Base-by-base conservation (phyloP, 176 grass and related monocot species). In the Carex pumila region DNA sequence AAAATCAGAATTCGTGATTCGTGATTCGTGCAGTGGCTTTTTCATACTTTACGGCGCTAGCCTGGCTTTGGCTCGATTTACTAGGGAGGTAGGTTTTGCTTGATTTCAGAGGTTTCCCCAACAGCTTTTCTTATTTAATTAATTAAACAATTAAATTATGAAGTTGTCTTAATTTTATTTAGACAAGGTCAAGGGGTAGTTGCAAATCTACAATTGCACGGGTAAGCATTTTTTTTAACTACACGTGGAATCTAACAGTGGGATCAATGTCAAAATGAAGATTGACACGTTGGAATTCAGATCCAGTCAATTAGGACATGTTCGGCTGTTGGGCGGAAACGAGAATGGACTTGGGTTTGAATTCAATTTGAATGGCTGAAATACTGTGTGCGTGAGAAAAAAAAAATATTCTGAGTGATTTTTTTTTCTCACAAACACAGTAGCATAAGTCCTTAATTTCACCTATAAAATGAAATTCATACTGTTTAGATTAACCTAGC, bases 41-140 rank as follows among this genome's bases (percentile, higher is more conserved):
- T 31, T 57, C 52, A n/a, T 14, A 50, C 73, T 62, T 81, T 62
- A 65, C 79, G 79, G 79, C 79, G 79, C n/a, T 49, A 63, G 59
- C 79, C 60, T 63, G 57, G 58, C 79, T 64, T 63, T 39, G 52
- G 79, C 57, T 63, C 57, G 2, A 45, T 81, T 65, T 81, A 65
- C 59, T 62, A 64, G 18, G 58, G 25, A 25, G 21, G 79, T 81
- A 81, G 79, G 36, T 81, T 65, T 81, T 18, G n/a, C 9, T 81
- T 81, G 39, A 65, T 81, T 81, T 30, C 56, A 18, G 2, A 60
- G 13, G 45, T 63, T 63, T 0, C 59, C 37, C 1, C 1, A 43
- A 57, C 49, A 18, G 21, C 50, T 81, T 64, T 81, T 81, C 14
- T 58, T 81, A 30, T 81, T 65, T 43, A 19, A 75, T 29, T 7